These are phyloP conservation scores for Boletus tomentosulus DNA, from an alignment of 768 basidiomycete species.

Conservation along the genomic window DNA sequence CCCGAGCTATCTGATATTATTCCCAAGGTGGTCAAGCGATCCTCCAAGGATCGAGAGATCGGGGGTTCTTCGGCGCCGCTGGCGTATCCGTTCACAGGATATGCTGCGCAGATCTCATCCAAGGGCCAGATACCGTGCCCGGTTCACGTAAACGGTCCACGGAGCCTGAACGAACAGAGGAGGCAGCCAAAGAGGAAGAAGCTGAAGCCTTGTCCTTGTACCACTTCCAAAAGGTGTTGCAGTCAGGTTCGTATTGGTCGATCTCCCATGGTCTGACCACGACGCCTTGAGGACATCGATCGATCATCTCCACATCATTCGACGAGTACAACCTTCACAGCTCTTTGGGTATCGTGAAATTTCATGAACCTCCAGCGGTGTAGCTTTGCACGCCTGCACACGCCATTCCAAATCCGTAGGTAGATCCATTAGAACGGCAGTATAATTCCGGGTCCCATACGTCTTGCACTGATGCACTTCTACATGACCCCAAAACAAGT, in stretches of 20 bases:
- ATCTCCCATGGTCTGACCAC: slow-evolving; percentile 28
- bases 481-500: slow-evolving; percentile 21
- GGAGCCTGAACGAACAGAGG: slow-evolving; percentile 24
- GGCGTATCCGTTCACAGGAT: slow-evolving; percentile 67
- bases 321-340: slow-evolving; percentile 17
- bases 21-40: slow-evolving; percentile 43
- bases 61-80: slow-evolving; percentile 40
- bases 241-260: slow-evolving; percentile 25
- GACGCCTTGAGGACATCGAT: no score
- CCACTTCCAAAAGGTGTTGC: slow-evolving; percentile 20
- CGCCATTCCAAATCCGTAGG: slow-evolving; percentile 19
- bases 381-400: slow-evolving; percentile 25
- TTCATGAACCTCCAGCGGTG: slow-evolving; percentile 24
- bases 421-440: slow-evolving; percentile 27
- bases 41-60: slow-evolving; percentile 44
- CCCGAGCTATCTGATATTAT: slow-evolving; percentile 39
- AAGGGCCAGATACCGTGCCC: slow-evolving; percentile 73
- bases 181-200: slow-evolving; percentile 17
- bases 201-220: slow-evolving; percentile 26
- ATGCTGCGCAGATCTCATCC: slow-evolving; percentile 57
- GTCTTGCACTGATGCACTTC: slow-evolving; percentile 23
- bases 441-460: slow-evolving; percentile 28
- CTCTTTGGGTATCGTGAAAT: slow-evolving; percentile 8
- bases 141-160: slow-evolving; percentile 25
- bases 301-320: background rate